Evolutionary conservation across 2,329 filamentous ascomycete genomes (phyloP).

Genomic region (Hypoxylon sp.): DNA sequence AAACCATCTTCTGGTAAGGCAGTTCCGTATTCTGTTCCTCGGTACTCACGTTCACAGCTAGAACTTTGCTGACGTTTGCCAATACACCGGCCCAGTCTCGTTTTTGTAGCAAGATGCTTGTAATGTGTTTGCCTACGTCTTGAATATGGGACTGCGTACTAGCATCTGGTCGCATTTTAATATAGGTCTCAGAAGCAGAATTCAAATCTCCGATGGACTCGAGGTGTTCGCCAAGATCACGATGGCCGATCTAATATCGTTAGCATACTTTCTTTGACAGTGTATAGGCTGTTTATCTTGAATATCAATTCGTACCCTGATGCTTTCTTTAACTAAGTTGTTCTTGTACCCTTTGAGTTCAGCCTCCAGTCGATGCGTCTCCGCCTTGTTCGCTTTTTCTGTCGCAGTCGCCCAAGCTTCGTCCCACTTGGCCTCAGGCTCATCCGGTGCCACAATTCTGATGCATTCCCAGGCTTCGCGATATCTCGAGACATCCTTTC

Average conservation of each 20-base stretch:
- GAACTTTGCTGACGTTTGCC: conserved; percentile 74
- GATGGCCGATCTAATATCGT: conserved; percentile 85
- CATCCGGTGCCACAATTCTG: conserved; percentile 72
- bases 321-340: conserved; percentile 97
- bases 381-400: conserved; percentile 75
- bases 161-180: conserved; percentile 91
- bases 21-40: conserved; percentile 65
- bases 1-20: conserved; percentile 67
- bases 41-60: conserved; percentile 60
- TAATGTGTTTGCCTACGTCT: conserved; percentile 84
- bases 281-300: background rate
- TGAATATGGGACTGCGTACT: conserved; percentile 86
- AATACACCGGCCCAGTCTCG: conserved; percentile 81
- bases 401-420: conserved; percentile 80
- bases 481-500: conserved; percentile 81
- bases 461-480: conserved; percentile 77
- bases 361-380: conserved; percentile 82
- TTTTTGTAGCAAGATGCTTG: conserved; percentile 81
- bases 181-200: conserved; percentile 82
- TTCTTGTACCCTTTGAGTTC: conserved; percentile 96
- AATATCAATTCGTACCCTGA: conserved; percentile 72
- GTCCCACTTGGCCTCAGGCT: conserved; percentile 78
- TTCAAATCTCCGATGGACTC: conserved; percentile 82
- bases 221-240: conserved; percentile 89
- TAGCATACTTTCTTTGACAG: conserved; percentile 17